Percentiles rank a stretch among this genome's conserved stretches.
Conservation (phyloP, 2,329 filamentous ascomycete species). For the Aspergillus aculeatinus region DNA sequence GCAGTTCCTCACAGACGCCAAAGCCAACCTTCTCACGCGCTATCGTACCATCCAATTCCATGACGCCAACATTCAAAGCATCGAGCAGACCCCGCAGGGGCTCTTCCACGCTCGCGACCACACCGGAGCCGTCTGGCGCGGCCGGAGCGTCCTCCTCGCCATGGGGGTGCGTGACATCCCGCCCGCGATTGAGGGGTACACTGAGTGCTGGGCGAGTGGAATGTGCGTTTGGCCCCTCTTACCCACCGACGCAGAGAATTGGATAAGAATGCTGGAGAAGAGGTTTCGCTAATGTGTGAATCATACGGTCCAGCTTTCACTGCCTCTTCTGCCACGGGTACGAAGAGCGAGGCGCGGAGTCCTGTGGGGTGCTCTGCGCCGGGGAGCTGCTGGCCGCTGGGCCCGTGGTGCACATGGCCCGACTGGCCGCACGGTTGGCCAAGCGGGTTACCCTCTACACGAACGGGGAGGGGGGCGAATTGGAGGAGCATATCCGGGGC, state of each 20-base stretch:
- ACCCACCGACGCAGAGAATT: too few species aligned
- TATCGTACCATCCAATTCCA: not conserved
- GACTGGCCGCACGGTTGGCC: conserved; percentile 47
- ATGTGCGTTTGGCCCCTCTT: too few species aligned
- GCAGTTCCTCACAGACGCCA: not conserved
- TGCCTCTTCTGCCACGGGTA: conserved; percentile 17
- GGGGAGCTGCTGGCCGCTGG: conserved; percentile 17
- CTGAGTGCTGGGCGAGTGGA: conserved; percentile 51
- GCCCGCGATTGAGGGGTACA: conserved; percentile 55
- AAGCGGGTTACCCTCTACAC: not conserved
- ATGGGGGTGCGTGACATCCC: conserved; percentile 56
- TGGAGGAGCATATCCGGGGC: too few species aligned
- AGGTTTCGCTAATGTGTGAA: too few species aligned
- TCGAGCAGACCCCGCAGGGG: not conserved
- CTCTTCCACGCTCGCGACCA: conserved; percentile 21
- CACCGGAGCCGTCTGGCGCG: not conserved
- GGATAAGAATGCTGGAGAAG: too few species aligned
- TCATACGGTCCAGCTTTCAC: conserved; percentile 22
- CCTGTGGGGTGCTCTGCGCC: conserved; percentile 35
- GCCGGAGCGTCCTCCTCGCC: conserved; percentile 48
- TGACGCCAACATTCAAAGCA: not conserved
- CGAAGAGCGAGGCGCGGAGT: conserved; percentile 14
- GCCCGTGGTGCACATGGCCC: not conserved
- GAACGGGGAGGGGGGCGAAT: too few species aligned
- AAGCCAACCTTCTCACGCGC: not conserved